Base-by-base conservation (phyloP, 805 yeast species). In the Cyberlindnera lachancei region DNA sequence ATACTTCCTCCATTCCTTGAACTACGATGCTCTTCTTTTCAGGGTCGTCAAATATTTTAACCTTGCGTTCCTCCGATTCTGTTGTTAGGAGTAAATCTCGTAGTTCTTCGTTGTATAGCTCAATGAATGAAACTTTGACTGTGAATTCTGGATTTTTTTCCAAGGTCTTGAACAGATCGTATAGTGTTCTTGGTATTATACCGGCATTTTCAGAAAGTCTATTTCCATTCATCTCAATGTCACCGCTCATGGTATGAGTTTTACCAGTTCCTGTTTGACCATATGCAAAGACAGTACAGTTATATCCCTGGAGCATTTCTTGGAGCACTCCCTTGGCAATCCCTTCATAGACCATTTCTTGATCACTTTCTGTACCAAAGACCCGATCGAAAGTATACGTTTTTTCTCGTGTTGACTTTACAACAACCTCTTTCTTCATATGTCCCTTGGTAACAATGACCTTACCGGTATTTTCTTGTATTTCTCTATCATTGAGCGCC, bases 191-290 rank as follows among this genome's bases (percentile, higher is more conserved):
- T 7, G 85, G 84, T 15, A 77, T 73, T 15, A 77, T 68, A 14
- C 85, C 84, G 0, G 83, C 75, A 35, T 70, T 62, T 22, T 64
- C 64, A 3, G 63, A 54, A 8, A 58, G 11, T 41, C 50, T 23
- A 44, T 50, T 30, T 54, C 61, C 44, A 47, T 63, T 21, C 61
- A 61, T 38, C 50, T 73, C 43, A 20, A 77, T 68, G 30, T 80
- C 80, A 6, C 94, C 92, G 6, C 79, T 72, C 87, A 74, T 73
- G 6, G 80, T 61, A 48, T 73, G 73, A 0, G 94, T 83, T 48
- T 83, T 84, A 13, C 94, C 94, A 0, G 92, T 80, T 7, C 94
- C 94, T 0, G 94, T 84, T 53, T 83, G 94, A 1, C 95, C 95
- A 58, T 86, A 85, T 0, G 94, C 92, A 49, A 84, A 72, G 10